Evolutionary conservation across 2,329 filamentous ascomycete species (phyloP).

Genomic region (Nothophaeocryptopus gaeumannii): DNA sequence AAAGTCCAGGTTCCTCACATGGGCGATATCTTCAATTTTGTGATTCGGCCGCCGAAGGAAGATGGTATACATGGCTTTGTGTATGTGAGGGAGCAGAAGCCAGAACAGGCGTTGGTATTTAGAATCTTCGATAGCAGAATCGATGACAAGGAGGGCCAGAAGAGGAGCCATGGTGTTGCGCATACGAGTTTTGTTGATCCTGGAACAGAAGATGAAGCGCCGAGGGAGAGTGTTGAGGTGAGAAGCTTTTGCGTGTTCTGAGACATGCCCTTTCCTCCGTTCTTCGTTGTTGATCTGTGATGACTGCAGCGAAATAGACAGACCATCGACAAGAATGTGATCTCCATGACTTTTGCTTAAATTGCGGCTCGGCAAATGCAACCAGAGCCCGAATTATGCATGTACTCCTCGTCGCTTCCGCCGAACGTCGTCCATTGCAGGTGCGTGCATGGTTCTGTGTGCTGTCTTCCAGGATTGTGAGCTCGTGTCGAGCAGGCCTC

Average conservation of each 20-base stretch:
- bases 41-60: slow-evolving; percentile 8
- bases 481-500: too few species aligned
- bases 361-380: too few species aligned
- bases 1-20: slow-evolving; percentile 18
- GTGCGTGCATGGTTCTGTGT: too few species aligned
- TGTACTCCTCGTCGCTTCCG: too few species aligned
- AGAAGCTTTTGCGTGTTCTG: slow-evolving; percentile 21
- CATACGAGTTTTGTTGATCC: slow-evolving; percentile 21
- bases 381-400: too few species aligned
- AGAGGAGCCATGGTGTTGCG: slow-evolving; percentile 18
- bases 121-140: slow-evolving; percentile 18
- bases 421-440: too few species aligned
- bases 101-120: slow-evolving; percentile 19
- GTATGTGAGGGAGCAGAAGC: slow-evolving; percentile 17
- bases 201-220: slow-evolving; percentile 13
- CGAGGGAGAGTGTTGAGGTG: slow-evolving; percentile 21
- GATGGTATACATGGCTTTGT: slow-evolving; percentile 17
- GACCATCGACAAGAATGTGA: too few species aligned
- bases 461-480: too few species aligned
- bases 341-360: too few species aligned
- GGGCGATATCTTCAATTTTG: slow-evolving; percentile 22
- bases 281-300: too few species aligned
- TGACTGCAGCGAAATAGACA: too few species aligned
- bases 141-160: slow-evolving; percentile 8
- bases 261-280: neutral